Evolutionary conservation across 2,329 filamentous ascomycete genomes (phyloP).

Genomic region (Ceratocystis harringtonii): DNA sequence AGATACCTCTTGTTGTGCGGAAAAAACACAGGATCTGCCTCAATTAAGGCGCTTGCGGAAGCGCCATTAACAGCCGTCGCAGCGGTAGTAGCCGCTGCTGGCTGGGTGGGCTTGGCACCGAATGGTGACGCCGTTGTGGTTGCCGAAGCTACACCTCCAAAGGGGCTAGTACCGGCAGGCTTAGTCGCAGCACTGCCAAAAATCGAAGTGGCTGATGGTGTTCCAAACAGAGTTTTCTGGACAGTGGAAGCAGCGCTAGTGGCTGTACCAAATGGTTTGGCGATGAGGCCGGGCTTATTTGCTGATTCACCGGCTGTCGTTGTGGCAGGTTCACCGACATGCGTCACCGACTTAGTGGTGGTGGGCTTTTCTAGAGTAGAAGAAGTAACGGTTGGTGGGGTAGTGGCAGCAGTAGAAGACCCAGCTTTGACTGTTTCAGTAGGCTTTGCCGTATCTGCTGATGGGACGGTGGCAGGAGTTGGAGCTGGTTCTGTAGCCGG

Average conservation of each 20-base stretch:
- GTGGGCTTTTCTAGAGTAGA: neutral
- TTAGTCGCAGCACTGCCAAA: neutral
- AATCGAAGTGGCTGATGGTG: neutral
- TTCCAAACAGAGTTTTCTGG: conserved; percentile 2
- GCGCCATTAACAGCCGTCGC: neutral
- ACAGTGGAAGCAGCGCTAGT: neutral
- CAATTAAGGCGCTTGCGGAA: conserved; percentile 7
- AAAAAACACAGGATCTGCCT: conserved; percentile 14
- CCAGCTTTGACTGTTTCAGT: neutral
- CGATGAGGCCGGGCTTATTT: neutral
- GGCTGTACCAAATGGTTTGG: neutral
- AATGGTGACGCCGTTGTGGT: neutral
- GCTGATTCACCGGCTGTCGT: neutral
- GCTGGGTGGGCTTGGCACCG: neutral
- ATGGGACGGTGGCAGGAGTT: neutral
- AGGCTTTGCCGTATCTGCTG: neutral
- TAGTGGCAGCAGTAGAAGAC: neutral
- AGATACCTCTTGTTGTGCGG: conserved; percentile 30
- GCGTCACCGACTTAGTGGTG: neutral
- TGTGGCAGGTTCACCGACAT: neutral
- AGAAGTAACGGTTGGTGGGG: neutral
- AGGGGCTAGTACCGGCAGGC: neutral
- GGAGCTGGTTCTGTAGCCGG: neutral
- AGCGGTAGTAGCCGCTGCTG: neutral
- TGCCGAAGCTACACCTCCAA: neutral